Conservation (phyloP, 441 rosid genomes). For the Rhodomyrtus psidioides region DNA sequence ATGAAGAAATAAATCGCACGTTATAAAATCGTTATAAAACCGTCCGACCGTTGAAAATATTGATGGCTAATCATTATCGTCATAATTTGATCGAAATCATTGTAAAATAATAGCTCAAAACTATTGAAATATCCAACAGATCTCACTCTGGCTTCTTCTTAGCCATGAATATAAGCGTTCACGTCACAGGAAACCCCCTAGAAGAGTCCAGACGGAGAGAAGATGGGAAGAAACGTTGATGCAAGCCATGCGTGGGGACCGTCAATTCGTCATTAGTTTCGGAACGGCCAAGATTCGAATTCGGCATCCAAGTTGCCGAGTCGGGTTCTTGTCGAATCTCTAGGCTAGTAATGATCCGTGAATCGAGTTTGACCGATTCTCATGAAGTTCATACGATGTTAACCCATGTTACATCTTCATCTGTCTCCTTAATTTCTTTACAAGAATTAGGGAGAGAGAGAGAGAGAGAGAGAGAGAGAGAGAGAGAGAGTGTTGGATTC, state of each 20-base stretch:
- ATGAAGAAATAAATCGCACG: too few relatives aligned
- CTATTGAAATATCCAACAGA: too few relatives aligned
- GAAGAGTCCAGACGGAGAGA: background rate
- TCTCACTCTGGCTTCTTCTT: background rate
- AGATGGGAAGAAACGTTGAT: background rate
- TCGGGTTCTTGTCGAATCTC: background rate
- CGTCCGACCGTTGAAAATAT: too few relatives aligned
- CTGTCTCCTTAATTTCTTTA: background rate
- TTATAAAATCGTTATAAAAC: too few relatives aligned
- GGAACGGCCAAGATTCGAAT: background rate
- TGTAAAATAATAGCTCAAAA: too few relatives aligned
- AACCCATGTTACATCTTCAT: background rate
- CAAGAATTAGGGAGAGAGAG: background rate
- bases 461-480: background rate
- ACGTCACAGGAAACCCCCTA: background rate
- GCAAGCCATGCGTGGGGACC: background rate
- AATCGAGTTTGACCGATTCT: too few relatives aligned
- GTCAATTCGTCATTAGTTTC: too few relatives aligned
- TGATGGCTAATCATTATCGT: too few relatives aligned
- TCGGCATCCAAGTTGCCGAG: background rate
- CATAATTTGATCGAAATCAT: too few relatives aligned
- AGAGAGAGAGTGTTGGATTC: background rate
- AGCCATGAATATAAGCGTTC: background rate
- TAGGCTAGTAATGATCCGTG: background rate
- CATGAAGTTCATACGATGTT: too few relatives aligned